A percentile compares a stretch with the other conserved stretches of the same genome.
phyloP scores from a whole-genome alignment of 2,329 filamentous ascomycete species.

The Alternaria brassicicola region DNA sequence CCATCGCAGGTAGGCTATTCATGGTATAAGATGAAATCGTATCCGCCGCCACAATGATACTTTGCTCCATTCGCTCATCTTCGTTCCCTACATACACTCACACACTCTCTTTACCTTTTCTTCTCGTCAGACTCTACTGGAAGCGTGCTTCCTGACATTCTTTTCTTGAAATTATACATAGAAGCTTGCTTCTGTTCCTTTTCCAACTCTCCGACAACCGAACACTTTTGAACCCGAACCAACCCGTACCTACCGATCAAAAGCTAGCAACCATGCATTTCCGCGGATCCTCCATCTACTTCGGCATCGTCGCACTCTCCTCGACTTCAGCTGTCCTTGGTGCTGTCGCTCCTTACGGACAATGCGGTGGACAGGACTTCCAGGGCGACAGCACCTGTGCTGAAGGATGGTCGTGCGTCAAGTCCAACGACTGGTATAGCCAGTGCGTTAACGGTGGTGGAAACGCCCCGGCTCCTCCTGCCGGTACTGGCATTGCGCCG shows the following conservation, averaged over 20 bases:
- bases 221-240: neutral
- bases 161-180: slow-evolving; percentile 18
- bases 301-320: slow-evolving; percentile 35
- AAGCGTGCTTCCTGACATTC: slow-evolving; percentile 34
- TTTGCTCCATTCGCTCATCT: slow-evolving; percentile 11
- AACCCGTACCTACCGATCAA: neutral
- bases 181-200: slow-evolving; percentile 20
- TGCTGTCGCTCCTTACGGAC: slow-evolving; percentile 46
- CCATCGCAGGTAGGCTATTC: neutral
- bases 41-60: neutral
- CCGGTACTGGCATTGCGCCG: neutral
- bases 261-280: slow-evolving; percentile 27
- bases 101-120: slow-evolving; percentile 4
- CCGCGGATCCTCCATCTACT: slow-evolving; percentile 29
- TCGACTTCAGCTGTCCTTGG: slow-evolving; percentile 38
- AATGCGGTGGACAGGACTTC: slow-evolving; percentile 54
- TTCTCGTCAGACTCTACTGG: slow-evolving; percentile 13
- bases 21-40: slow-evolving; percentile 5
- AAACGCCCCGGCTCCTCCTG: slow-evolving; percentile 4
- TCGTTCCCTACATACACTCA: slow-evolving; percentile 9
- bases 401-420: slow-evolving; percentile 49
- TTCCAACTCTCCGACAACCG: neutral
- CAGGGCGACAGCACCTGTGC: slow-evolving; percentile 50
- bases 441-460: slow-evolving; percentile 47
- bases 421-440: slow-evolving; percentile 54